Evolutionary conservation across 1,284 basidiomycete species (phyloP).

Genomic region (Meripilus lineatus): DNA sequence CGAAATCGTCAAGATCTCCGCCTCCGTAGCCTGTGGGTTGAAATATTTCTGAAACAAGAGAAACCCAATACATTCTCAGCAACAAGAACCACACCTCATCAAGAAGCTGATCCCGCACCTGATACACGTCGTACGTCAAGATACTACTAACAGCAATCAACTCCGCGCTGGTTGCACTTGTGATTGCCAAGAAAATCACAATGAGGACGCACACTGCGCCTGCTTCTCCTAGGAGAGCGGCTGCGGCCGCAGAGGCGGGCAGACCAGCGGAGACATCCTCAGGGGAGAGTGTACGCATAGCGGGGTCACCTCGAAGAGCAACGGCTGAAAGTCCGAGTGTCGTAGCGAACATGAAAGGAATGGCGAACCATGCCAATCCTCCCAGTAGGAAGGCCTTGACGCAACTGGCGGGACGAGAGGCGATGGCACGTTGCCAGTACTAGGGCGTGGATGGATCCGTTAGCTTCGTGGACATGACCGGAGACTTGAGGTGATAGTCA

Average conservation of each 20-base stretch:
- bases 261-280: conserved; percentile 79
- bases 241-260: conserved; percentile 77
- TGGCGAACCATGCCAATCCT: conserved; percentile 87
- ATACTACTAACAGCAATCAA: conserved; percentile 83
- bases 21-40: conserved; percentile 52
- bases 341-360: conserved; percentile 77
- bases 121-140: conserved; percentile 77
- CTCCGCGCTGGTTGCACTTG: conserved; percentile 84
- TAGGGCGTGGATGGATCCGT: conserved; percentile 6
- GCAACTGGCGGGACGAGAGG: conserved; percentile 75
- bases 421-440: conserved; percentile 87
- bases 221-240: conserved; percentile 71
- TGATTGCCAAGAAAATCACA: conserved; percentile 79
- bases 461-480: neutral
- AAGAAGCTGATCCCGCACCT: conserved; percentile 24
- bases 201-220: conserved; percentile 71
- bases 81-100: neutral
- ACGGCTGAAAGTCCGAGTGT: conserved; percentile 82
- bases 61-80: neutral
- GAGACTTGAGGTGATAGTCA: neutral
- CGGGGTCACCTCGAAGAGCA: conserved; percentile 71
- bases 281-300: conserved; percentile 53
- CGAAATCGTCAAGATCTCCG: conserved; percentile 51
- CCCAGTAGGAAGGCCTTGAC: conserved; percentile 88
- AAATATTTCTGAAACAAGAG: conserved; percentile 39